Evolutionary conservation across 129 eudicot species (phyloP), one percentile per base, ranked within the genome.

Genomic region (Ambrosia trifida): DNA sequence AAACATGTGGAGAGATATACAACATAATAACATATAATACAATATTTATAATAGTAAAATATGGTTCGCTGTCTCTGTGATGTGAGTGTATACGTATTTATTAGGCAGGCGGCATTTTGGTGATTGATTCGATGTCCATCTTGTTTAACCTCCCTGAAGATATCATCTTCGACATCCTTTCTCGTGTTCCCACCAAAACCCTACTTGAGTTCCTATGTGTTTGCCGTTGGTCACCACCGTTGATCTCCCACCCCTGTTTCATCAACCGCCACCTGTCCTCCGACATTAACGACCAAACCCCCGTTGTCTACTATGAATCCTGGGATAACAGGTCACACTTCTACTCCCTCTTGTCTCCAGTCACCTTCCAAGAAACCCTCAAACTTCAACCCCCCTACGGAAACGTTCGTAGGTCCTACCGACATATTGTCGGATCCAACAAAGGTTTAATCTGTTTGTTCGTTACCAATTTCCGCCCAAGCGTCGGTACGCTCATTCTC

Each of bases 361-460:
- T 32, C 66, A 60, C 75, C 14, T 58, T 73, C 17, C 76, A 56
- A 20, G 71, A 53, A 70, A 50, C 64, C 31, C 28, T 70, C 33
- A 68, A 32, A n/a, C 77, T 79, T 33, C 54, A 62, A 20, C 14
- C 51, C 16, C 82, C 82, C 6, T 76, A 52, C 74, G 68, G 63
- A 33, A 62, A 49, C 65, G 61, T 76, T 53, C 67, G 80, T 49
- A 81, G 80, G 31, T 72, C 77, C 11, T 64, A 80, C 49, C 59
- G 80, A 76, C 43, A 5, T 5, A 53, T 77, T 20, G 83, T 73
- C 32, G 83, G 83, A n/a, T 80, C 89, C 16, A 19, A 13, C 62
- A 76, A 75, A 43, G 88, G 88, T 7, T 49, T 80, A 5, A 35
- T 81, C 8, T 84, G 85, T 61, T 78, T 84, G 47, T 81, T 84